Base-by-base conservation (phyloP, 2,329 filamentous ascomycete species). In the Acrocalymma vagum region DNA sequence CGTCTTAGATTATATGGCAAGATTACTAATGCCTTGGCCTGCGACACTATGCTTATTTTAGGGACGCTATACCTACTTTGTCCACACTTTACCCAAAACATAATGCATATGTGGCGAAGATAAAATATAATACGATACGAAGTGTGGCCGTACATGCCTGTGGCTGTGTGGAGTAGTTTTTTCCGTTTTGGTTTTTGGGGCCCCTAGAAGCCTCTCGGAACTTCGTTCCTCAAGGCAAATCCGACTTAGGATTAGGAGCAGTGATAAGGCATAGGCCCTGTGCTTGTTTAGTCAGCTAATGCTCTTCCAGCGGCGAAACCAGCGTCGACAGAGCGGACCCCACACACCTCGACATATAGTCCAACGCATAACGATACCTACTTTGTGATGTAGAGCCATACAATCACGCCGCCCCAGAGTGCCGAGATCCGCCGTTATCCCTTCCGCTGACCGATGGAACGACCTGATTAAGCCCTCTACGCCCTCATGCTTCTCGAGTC, bases 401-500 rank as follows among this genome's bases (percentile, higher is more conserved):
- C 29, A 9, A 40, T 30, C 11, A 30, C 31, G 31, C 14, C 27
- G 18, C n/a, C 33, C 17, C 25, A 20, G 14, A n/a, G 30, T 25
- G 18, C 31, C 31, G 38, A 29, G 11, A 36, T 18, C 25, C 25
- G 31, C 30, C 10, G 30, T 42, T 36, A 32, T 35, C 24, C 25
- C 17, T 18, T 36, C 38, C 31, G 38, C 38, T 30, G 38, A 36
- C 31, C 26, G 30, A 42, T 27, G 6, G 25, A 42, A 42, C 22
- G 30, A 42, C 31, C 38, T 36, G 24, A 30, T 42, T 26, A 26
- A 42, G 30, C 30, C 30, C 38, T 14, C 20, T 23, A 32, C 37
- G 37, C 20, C 29, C 28, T 31, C 18, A 31, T 39, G 37, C 37
- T 42, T 42, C 38, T 42, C 31, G 25, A 35, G 38, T 26, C 38